Percentiles rank a stretch among this genome's conserved stretches.
phyloP scores from a whole-genome alignment of 495 filamentous ascomycete genomes.

The Aspergillus incahuasiensis region DNA sequence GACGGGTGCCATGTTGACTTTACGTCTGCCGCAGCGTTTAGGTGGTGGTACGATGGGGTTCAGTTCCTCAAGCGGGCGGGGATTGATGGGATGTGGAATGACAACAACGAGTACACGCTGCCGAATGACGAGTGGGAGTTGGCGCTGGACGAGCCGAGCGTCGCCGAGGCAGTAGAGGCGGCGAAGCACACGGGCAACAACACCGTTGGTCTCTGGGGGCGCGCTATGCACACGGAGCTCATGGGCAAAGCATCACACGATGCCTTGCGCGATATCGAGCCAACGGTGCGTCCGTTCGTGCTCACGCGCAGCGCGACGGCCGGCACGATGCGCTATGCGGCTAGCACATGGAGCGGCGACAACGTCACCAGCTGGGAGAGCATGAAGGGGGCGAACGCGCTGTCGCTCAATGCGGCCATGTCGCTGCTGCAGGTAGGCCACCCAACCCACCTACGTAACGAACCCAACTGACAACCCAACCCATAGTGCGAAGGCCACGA shows the following conservation, averaged over 20 bases:
- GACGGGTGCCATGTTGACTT: conserved; percentile 69
- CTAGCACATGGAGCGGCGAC: conserved; percentile 64
- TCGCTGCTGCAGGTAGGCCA: conserved; percentile 44
- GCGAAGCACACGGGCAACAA: conserved; percentile 27
- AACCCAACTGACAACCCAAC: not conserved
- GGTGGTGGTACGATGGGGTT: conserved; percentile 65
- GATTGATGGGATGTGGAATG: conserved; percentile 71
- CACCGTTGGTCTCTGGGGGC: conserved; percentile 58
- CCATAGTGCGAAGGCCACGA: conserved; percentile 61
- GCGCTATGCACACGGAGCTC: conserved; percentile 60
- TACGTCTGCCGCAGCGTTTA: conserved; percentile 56
- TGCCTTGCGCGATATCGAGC: conserved; percentile 50
- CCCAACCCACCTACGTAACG: not conserved
- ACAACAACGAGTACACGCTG: conserved; percentile 70
- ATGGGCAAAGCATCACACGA: conserved; percentile 64
- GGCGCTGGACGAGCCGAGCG: conserved; percentile 44
- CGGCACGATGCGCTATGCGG: conserved; percentile 61
- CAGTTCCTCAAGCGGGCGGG: conserved; percentile 54
- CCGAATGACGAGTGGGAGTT: conserved; percentile 60
- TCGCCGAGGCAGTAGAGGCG: conserved; percentile 24
- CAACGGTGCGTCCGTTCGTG: conserved; percentile 55
- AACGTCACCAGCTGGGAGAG: conserved; percentile 62
- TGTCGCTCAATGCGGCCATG: conserved; percentile 63
- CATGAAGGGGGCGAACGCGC: conserved; percentile 62
- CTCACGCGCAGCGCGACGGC: conserved; percentile 64